Evolutionary conservation across 1,284 basidiomycete species (phyloP), one percentile per base, ranked within the genome.

Genomic region (Irpex sp.): DNA sequence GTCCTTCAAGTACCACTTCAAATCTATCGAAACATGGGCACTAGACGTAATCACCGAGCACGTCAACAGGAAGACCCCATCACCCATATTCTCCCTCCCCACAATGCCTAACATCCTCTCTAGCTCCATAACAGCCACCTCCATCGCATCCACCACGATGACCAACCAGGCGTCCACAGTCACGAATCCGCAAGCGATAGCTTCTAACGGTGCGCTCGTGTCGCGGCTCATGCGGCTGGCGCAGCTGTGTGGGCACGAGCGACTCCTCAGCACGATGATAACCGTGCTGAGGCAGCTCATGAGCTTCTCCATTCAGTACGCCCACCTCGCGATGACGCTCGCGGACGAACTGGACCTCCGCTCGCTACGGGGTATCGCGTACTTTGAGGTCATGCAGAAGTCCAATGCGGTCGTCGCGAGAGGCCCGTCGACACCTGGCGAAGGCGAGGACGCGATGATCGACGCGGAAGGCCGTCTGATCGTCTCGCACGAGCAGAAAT

Each of bases 1-100:
- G 8, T 77, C 85, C 28, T 83, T 82, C 74, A 88, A 89, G 72
- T 88, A 88, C 66, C 79, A 82, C 39, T 88, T 89, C 80, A 86
- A 83, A 69, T 80, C 82, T 8, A 71, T 86, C 36, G 87, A 89
- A 68, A 84, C 80, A 0, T 89, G 87, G 87, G 78, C 85, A 0
- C 76, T 89, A 21, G 83, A 87, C 64, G 82, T 79, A 12, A 84
- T 89, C 56, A 83, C 86, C 60, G 82, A 83, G 64, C 84, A 80
- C 60, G 80, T 88, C 23, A 81, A 80, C 59, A 81, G 77, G 58
- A 84, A 81, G 66, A 82, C 84, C n/a, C 12, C 55, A 19, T 83
- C 80, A 0, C 79, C 82, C 1, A 73, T 86, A 63, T 74, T 83
- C 56, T 67, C 74, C 37, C 72, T 78, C 48, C 74, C 80, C 19